Conservation (phyloP, 176 grass and related monocot species). For the Leersia perrieri region DNA sequence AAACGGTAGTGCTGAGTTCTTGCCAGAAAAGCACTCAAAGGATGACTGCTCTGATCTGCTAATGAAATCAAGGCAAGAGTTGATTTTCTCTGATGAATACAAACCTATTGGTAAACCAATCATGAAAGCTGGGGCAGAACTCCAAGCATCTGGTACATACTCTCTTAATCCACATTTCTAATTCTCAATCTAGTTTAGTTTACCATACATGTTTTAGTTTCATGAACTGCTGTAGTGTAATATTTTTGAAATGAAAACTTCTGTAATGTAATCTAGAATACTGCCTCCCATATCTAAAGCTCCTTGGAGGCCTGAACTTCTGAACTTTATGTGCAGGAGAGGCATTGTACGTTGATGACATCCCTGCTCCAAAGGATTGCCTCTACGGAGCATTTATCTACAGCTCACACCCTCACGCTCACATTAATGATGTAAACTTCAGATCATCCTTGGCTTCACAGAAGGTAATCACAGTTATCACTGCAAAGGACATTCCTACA, state of each 20-base stretch:
- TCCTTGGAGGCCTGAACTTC: not conserved
- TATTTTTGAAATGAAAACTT: too few relatives aligned
- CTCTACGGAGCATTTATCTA: conserved; percentile 90
- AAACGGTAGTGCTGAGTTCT: not conserved
- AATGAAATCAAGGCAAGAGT: conserved; percentile 58
- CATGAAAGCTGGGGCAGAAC: conserved; percentile 64
- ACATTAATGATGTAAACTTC: conserved; percentile 50
- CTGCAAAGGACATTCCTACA: conserved; percentile 69
- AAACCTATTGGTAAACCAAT: conserved; percentile 68
- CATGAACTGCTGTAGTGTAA: too few relatives aligned
- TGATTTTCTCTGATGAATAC: conserved; percentile 59
- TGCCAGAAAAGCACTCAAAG: not conserved
- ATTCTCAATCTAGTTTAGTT: not conserved
- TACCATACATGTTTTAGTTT: not conserved
- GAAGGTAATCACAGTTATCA: conserved; percentile 59
- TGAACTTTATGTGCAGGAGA: conserved; percentile 49
- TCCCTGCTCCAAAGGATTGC: conserved; percentile 77
- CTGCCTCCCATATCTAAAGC: not conserved
- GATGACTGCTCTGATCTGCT: conserved; percentile 21
- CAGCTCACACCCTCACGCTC: conserved; percentile 67
- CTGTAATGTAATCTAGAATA: conserved; percentile 12
- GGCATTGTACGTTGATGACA: conserved; percentile 84
- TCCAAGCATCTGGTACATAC: conserved; percentile 89
- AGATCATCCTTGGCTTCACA: conserved; percentile 56
- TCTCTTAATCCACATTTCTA: not conserved